phyloP scores from a whole-genome alignment of 2,329 filamentous ascomycete species.

The Colletotrichum sp. region DNA sequence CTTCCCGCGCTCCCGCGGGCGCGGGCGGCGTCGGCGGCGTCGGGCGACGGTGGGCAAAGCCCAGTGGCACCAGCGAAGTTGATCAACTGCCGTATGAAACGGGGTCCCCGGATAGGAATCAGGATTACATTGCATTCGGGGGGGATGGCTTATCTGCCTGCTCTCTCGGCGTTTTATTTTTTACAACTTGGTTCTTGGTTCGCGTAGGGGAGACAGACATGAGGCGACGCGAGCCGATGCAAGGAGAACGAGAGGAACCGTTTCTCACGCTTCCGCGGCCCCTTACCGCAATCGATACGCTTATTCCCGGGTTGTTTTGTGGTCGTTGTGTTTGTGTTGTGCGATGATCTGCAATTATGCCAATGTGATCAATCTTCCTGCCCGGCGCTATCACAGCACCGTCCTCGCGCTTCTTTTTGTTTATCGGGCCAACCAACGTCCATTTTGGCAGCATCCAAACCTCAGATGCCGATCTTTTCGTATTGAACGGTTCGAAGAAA shows the following conservation, averaged over 20 bases:
- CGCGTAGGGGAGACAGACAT: not conserved
- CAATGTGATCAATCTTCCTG: not conserved
- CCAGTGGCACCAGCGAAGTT: not conserved
- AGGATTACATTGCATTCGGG: not conserved
- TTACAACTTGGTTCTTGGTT: not conserved
- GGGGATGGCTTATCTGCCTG: not conserved
- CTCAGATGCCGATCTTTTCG: not conserved
- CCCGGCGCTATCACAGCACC: not conserved
- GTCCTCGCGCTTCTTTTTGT: not conserved
- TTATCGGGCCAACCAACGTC: not conserved
- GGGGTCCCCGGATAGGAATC: not conserved
- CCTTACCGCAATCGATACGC: not conserved
- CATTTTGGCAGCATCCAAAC: accelerated
- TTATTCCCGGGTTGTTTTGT: not conserved
- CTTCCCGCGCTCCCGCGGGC: not conserved
- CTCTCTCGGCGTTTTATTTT: not conserved
- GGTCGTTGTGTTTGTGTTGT: not conserved
- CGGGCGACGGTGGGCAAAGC: not conserved
- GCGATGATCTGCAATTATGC: not conserved
- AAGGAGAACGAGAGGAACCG: not conserved
- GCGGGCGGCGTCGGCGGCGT: not conserved
- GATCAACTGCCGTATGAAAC: not conserved
- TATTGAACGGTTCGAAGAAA: not conserved
- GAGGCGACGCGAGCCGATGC: not conserved
- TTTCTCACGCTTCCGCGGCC: not conserved